Base-by-base conservation (phyloP, 306 rosid genomes). In the Glycine tomentella region DNA sequence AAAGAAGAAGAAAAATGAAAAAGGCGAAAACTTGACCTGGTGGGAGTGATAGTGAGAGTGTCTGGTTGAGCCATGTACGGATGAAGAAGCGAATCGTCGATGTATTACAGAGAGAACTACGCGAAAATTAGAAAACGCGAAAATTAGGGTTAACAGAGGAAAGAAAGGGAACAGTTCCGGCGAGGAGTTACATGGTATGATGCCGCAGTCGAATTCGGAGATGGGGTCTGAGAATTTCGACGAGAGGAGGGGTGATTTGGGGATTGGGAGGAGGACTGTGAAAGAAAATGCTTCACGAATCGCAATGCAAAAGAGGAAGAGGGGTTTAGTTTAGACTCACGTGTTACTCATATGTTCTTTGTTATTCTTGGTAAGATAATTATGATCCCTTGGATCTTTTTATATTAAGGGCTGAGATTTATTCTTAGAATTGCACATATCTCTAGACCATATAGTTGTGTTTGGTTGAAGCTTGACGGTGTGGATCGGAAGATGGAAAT, bases 81-180 rank as follows among this genome's bases (percentile, higher is more conserved):
- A 0, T 92, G 94, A 1, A 87, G 88, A 49, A 95, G 77, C 0
- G 90, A 81, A 45, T 93, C 95, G 3, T 93, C 97, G 52, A 93
- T 91, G 73, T 86, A 91, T 25, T 25, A 25, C 83, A 89, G 96
- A 7, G 99, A 95, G 4, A 95, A 81, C 76, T 89, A 97, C 9
- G 97, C 97, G 38, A 89, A 93, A 31, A 93, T 95, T 46, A 91
- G 45, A 52, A 52, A 95, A 95, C 0, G 99, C 91, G 0, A 90
- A 88, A 25, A 57, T 34, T 6, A 34, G n/a, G 10, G 63, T 8
- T 40, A 57, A 6, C 8, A 4, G 34, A 51, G 50, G 46, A 42
- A 1, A 36, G 13, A 1, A 6, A 3, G 0, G 13, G 40, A 36
- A 0, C 52, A 1, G 9, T 17, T 3, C 64, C 36, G 6, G 13